Evolutionary conservation across 2,329 filamentous ascomycete species (phyloP), one percentile per base, ranked within the genome.

Genomic region (Talaromyces sp.): DNA sequence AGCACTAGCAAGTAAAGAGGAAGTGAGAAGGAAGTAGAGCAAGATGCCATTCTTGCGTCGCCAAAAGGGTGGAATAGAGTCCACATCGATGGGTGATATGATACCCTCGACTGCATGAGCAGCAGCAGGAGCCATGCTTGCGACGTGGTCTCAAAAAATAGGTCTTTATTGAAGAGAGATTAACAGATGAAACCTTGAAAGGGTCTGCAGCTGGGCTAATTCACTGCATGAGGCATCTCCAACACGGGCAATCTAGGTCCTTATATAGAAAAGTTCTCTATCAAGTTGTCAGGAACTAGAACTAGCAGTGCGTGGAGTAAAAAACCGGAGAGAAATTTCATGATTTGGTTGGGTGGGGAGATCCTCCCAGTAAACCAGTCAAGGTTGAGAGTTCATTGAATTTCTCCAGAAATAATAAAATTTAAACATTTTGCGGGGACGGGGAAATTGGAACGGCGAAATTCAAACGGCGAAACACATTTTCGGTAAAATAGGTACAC

Each of bases 21-120:
- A 81, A 0, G 79, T 81, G 16, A 81, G 73, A 3, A 81, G 68
- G 43, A 81, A 80, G 67, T 81, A 81, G 3, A 81, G 70, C 16
- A 80, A 68, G 3, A 80, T 71, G 1, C 79, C 79, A 73, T 82
- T 82, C 56, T 78, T 80, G 24, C 68, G 67, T 31, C 67, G 67
- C 67, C 67, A 69, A 33, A 71, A 71, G 24, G 70, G 68, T 6
- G 67, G 68, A 48, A 70, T 67, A 1, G 67, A 68, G 2, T 69
- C 13, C 19, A 71, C 59, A 61, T 71, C 69, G 54, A 71, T 70
- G 37, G 70, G 65, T 10, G 69, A 68, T 39, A 67, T 47, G 57
- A 71, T 71, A 48, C 64, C 69, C 58, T 71, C 69, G 45, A 66
- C 50, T 16, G 69, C 67, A 64, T 71, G 70, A 35, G 70, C 70